phyloP scores from a whole-genome alignment of 192 early-diverging fungal genomes.

The Podila verticillata region DNA sequence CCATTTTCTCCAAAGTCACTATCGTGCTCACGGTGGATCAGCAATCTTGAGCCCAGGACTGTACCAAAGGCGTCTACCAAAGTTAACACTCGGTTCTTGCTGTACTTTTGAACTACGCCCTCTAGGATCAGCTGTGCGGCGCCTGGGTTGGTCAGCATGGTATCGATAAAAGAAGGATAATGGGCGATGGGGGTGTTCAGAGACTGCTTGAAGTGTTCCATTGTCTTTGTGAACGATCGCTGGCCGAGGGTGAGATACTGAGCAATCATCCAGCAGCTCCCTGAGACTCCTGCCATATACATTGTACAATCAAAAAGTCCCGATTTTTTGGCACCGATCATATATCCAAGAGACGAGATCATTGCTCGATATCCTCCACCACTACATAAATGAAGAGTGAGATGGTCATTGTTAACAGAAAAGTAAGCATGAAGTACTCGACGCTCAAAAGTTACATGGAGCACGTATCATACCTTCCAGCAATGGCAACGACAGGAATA shows the following conservation, averaged over 20 bases:
- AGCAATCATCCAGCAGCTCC: slow-evolving; percentile 69
- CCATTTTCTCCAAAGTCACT: slow-evolving; percentile 51
- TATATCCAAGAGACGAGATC: slow-evolving; percentile 74
- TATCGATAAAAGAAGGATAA: slow-evolving; percentile 40
- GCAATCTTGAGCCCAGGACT: slow-evolving; percentile 56
- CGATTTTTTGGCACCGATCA: slow-evolving; percentile 70
- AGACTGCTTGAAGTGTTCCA: slow-evolving; percentile 40
- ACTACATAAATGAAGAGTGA: slow-evolving; percentile 29
- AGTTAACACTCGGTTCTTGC: slow-evolving; percentile 27
- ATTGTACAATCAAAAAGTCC: slow-evolving; percentile 75
- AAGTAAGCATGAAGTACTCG: background rate
- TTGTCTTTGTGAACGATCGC: slow-evolving; percentile 40
- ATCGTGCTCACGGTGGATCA: slow-evolving; percentile 46
- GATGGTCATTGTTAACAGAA: no score
- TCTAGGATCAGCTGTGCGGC: slow-evolving; percentile 57
- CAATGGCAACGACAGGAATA: slow-evolving; percentile 76
- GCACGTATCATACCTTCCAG: slow-evolving; percentile 58
- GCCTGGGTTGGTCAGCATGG: slow-evolving; percentile 42
- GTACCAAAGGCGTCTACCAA: slow-evolving; percentile 71
- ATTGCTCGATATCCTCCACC: slow-evolving; percentile 89
- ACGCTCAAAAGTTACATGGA: background rate
- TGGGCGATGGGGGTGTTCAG: slow-evolving; percentile 34
- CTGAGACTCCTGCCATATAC: slow-evolving; percentile 75
- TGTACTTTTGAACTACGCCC: slow-evolving; percentile 52
- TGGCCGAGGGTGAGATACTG: slow-evolving; percentile 57